These are phyloP conservation scores for Nepenthes alata DNA, from an alignment of 179 eudicot species.

Conservation along the genomic window DNA sequence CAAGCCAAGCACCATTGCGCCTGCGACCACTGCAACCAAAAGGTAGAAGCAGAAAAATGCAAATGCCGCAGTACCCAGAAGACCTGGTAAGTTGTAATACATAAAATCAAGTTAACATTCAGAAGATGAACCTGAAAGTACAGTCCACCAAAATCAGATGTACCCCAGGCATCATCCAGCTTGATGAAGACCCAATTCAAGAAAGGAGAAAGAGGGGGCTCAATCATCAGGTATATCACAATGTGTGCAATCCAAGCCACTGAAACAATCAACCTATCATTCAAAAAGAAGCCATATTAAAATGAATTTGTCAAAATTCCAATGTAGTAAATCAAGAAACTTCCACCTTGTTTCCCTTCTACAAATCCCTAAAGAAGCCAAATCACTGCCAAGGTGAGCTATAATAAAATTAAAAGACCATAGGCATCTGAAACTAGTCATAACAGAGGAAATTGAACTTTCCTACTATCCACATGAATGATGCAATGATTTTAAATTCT, in stretches of 20 bases:
- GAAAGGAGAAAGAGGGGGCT: slow-evolving; percentile 91
- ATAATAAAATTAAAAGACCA: too few species aligned
- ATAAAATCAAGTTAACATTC: slow-evolving; percentile 1
- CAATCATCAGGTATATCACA: slow-evolving; percentile 73
- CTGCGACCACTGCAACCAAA: slow-evolving; percentile 87
- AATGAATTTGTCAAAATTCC: neutral
- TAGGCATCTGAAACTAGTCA: too few species aligned
- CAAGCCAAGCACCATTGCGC: slow-evolving; percentile 91
- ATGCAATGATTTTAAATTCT: too few species aligned
- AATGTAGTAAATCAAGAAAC: neutral
- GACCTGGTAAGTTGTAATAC: slow-evolving; percentile 45
- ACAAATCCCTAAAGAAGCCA: too few species aligned
- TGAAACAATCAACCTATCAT: slow-evolving; percentile 83
- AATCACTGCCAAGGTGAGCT: too few species aligned
- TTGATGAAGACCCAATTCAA: slow-evolving; percentile 80
- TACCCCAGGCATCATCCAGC: slow-evolving; percentile 94
- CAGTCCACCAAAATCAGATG: neutral
- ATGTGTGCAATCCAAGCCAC: slow-evolving; percentile 96
- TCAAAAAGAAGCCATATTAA: slow-evolving; percentile 6
- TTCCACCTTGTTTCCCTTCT: neutral
- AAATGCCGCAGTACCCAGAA: slow-evolving; percentile 93
- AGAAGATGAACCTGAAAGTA: neutral
- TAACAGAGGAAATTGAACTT: too few species aligned
- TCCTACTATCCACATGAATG: too few species aligned
- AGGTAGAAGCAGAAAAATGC: slow-evolving; percentile 99